Conservation (phyloP, 2,329 filamentous ascomycete species). For the Stemphylium beticola region DNA sequence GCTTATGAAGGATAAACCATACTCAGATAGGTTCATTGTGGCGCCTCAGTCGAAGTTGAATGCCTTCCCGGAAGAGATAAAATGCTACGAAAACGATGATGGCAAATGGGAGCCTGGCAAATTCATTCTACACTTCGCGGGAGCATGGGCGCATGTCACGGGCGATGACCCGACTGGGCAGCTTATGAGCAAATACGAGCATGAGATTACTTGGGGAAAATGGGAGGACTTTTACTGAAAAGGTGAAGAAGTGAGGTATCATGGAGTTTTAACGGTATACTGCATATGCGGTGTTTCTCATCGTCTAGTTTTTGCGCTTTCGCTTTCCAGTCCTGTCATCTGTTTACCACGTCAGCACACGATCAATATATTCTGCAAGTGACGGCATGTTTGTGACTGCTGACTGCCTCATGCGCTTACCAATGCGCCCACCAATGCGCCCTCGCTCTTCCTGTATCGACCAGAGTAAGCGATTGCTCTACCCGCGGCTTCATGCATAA, state of each 20-base stretch:
- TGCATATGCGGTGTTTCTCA: no score
- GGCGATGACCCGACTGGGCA: conserved; percentile 48
- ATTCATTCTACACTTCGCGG: conserved; percentile 52
- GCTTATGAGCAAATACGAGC: conserved; percentile 49
- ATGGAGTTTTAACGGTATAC: no score
- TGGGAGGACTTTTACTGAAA: conserved; percentile 37
- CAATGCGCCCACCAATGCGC: neutral
- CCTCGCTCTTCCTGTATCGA: neutral
- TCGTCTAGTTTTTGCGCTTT: no score
- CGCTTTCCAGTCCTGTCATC: no score
- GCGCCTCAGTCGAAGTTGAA: conserved; percentile 50
- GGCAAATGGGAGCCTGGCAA: conserved; percentile 43
- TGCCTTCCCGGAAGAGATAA: conserved; percentile 50
- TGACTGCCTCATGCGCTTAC: neutral
- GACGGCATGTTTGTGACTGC: neutral
- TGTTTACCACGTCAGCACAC: neutral
- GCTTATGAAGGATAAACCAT: conserved; percentile 37
- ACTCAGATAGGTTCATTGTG: conserved; percentile 28
- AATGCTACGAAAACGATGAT: conserved; percentile 43
- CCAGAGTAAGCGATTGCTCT: neutral
- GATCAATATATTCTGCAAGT: no score
- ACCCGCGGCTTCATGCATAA: neutral
- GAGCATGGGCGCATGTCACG: conserved; percentile 51
- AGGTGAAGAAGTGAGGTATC: neutral
- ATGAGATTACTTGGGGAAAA: conserved; percentile 43